Evolutionary conservation across 768 basidiomycete genomes (phyloP), one percentile per base, ranked within the genome.

Genomic region (Mycena rosella): DNA sequence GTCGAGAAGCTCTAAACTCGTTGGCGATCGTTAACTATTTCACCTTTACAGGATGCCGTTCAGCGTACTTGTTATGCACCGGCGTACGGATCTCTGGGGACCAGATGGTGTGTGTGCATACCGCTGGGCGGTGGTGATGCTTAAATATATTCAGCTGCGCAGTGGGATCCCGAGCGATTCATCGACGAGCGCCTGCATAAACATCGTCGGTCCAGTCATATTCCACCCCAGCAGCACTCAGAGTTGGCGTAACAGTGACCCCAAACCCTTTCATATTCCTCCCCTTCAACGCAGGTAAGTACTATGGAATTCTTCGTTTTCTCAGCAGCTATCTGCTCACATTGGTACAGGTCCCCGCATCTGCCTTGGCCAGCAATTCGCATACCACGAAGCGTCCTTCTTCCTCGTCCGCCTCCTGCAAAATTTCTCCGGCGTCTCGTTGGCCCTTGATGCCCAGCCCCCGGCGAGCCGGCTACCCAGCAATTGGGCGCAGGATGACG

Each of bases 111-210:
- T 14, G 57, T 34, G 11, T 11, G n/a, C n/a, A n/a, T n/a, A n/a
- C n/a, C n/a, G n/a, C n/a, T n/a, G n/a, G n/a, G n/a, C n/a, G n/a
- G n/a, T n/a, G n/a, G n/a, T n/a, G n/a, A n/a, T n/a, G 32, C 32
- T 34, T 34, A 14, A 27, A 0, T 56, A 9, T 17, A 82, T 10
- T 68, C 32, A 65, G 63, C 63, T n/a, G 15, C 26, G 4, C 17
- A 77, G 64, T 92, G 91, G 71, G 90, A 91, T 73, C 91, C 91
- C 0, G 87, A 90, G 67, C 83, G 90, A 1, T 91, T 90, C 83
- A 74, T 92, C 44, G 90, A 92, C 68, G 85, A 86, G 29, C 83
- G 90, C 3, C 63, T 89, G 27, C 79, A 83, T 4, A 88, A 86
- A 70, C 88, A 90, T 68, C 72, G 89, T 65, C 83, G 80, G 0